These are phyloP conservation scores for Micractinium sp. DNA, from an alignment of 139 green algal species.

Conservation along the genomic window DNA sequence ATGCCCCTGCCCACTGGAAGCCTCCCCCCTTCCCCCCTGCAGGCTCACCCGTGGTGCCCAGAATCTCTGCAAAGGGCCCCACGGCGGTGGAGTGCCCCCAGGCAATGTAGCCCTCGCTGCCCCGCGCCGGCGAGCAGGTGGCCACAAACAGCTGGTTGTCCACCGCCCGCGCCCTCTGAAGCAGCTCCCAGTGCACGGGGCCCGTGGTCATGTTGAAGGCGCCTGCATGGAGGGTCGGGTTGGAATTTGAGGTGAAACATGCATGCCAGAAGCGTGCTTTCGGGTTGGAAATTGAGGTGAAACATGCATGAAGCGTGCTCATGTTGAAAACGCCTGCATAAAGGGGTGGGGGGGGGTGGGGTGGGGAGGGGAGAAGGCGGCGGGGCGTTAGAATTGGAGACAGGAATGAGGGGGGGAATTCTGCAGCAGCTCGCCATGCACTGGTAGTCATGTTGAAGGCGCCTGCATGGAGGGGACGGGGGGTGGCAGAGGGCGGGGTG, in stretches of 20 bases:
- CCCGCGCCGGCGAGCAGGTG: constrained; percentile 88
- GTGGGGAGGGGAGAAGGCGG: too few relatives aligned
- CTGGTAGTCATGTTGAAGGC: constrained; percentile 66
- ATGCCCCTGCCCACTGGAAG: not conserved
- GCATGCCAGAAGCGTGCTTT: too few relatives aligned
- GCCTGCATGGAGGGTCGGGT: constrained; percentile 3
- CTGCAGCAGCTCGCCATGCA: constrained; percentile 96
- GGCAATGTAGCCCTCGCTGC: constrained; percentile 49
- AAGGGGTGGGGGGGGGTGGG: too few relatives aligned
- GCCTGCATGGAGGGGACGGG: not conserved
- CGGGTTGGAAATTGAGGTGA: too few relatives aligned
- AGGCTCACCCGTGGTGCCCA: constrained; percentile 69
- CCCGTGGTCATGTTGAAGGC: constrained; percentile 70
- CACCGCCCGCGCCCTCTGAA: constrained; percentile 86
- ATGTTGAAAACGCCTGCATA: too few relatives aligned
- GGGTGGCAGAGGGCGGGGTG: not conserved
- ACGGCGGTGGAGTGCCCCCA: constrained; percentile 85
- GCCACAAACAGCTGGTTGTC: constrained; percentile 96
- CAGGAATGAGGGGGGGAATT: not conserved
- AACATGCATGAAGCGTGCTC: too few relatives aligned
- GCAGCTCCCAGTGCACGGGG: constrained; percentile 96
- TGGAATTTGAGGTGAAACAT: not conserved
- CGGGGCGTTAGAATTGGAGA: too few relatives aligned
- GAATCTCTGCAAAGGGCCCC: constrained; percentile 82
- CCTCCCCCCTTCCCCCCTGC: constrained; percentile 36